Percentiles rank a stretch among this genome's conserved stretches.
These are phyloP conservation scores for Dryas integrifolia DNA, from an alignment of 331 rosid genomes.

Conservation along the genomic window DNA sequence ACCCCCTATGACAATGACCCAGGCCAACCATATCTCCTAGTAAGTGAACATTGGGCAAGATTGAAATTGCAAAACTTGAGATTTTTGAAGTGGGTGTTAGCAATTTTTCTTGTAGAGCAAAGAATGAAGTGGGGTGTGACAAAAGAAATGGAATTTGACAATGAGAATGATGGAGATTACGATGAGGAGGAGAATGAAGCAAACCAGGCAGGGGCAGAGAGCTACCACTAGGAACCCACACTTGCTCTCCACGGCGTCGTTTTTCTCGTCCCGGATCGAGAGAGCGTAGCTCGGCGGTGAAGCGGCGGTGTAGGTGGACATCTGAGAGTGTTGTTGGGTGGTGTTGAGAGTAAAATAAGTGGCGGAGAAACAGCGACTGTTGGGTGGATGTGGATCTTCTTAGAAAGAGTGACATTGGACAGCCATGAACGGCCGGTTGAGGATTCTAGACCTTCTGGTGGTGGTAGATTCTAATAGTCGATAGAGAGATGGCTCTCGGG, in stretches of 20 bases:
- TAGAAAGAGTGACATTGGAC: constrained; percentile 47
- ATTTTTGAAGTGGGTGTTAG: constrained; percentile 27
- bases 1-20: constrained; percentile 13
- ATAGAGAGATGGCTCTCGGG: too few relatives aligned
- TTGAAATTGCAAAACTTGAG: constrained; percentile 6
- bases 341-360: constrained; percentile 8
- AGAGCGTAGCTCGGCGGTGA: constrained; percentile 50
- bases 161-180: constrained; percentile 52
- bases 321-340: constrained; percentile 22
- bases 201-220: constrained; percentile 77
- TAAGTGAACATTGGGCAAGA: constrained; percentile 10
- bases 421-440: constrained; percentile 40
- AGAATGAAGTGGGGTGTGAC: constrained; percentile 75
- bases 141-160: constrained; percentile 71
- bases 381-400: constrained; percentile 32
- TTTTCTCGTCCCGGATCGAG: constrained; percentile 39
- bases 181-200: constrained; percentile 59
- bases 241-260: constrained; percentile 39
- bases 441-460: too few relatives aligned
- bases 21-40: constrained; percentile 12
- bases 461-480: not conserved
- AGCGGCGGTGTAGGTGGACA: constrained; percentile 44
- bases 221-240: constrained; percentile 60
- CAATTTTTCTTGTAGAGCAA: constrained; percentile 56
- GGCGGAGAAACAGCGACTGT: constrained; percentile 15